Evolutionary conservation across 1,284 basidiomycete genomes (phyloP), one percentile per base, ranked within the genome.

Genomic region (Ganoderma lucidum): DNA sequence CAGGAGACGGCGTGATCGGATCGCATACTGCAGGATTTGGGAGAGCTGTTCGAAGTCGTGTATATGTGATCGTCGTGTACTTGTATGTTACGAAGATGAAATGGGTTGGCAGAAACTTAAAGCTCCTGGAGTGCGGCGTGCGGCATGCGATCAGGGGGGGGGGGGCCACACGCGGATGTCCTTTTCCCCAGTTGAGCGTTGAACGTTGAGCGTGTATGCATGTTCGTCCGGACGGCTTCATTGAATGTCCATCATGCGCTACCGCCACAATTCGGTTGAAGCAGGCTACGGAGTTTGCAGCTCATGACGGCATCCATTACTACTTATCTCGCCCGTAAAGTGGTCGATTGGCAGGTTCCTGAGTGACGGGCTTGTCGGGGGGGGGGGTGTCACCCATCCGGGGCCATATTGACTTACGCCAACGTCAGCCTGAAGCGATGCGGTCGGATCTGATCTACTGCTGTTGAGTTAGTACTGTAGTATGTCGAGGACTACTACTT

Each of bases 1-100:
- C 81, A 83, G 63, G 85, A 88, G 69, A 85, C 81, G 5, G 23
- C 61, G 3, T 71, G 61, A 69, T 8, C 23, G 23, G 12, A 51
- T 14, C 48, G 17, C 14, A 17, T 45, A 6, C n/a, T 48, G 8
- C n/a, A n/a, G n/a, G 6, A 8, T n/a, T 23, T 10, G n/a, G 23
- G 9, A 12, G n/a, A 23, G 12, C 10, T 48, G n/a, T n/a, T 51
- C n/a, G 48, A 28, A 51, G 48, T 28, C 23, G 23, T 12, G 4
- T 51, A 51, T 10, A 10, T 12, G 4, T 51, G 28, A 56, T 35
- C 53, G 30, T 32, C 53, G 30, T 35, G 30, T 56, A 35, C 17
- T 56, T 56, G 15, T 63, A 37, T 10, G 41, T 6, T 48, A n/a
- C 48, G 17, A 48, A 6, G 42, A 39, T 23, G 10, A 1, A 51